Conservation (phyloP, 75 land plant species). For the Ceratopteris richardii region DNA sequence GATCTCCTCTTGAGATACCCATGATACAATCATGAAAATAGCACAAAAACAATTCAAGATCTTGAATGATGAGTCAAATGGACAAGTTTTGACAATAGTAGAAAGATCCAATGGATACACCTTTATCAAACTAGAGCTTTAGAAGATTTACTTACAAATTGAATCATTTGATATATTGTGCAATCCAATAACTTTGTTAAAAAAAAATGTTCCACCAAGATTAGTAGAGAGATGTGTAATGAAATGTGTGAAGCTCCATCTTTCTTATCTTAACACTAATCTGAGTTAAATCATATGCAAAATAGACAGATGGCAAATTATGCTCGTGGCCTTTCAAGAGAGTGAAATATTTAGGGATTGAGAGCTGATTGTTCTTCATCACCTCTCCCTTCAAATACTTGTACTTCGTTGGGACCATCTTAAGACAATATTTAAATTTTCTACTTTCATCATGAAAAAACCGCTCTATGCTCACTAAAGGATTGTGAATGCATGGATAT, state of each 20-base stretch:
- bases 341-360: constrained; percentile 88
- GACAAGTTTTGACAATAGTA: too few relatives aligned
- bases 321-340: constrained; percentile 45
- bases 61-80: too few relatives aligned
- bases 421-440: constrained; percentile 92
- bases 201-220: constrained; percentile 92
- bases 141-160: constrained; percentile 43
- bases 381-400: constrained; percentile 67
- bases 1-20: too few relatives aligned
- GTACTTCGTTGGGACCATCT: constrained; percentile 98
- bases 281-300: constrained; percentile 93
- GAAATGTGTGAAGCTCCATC: constrained; percentile 86
- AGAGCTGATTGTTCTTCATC: constrained; percentile 92
- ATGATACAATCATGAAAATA: too few relatives aligned
- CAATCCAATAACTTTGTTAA: constrained; percentile 89
- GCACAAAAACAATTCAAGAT: too few relatives aligned
- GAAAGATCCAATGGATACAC: too few relatives aligned
- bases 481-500: constrained; percentile 97
- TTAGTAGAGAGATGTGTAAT: constrained; percentile 94
- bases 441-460: constrained; percentile 86
- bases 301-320: constrained; percentile 97
- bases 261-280: constrained; percentile 91
- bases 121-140: background rate
- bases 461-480: constrained; percentile 74
- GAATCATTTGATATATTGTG: constrained; percentile 80